phyloP scores from a whole-genome alignment of 495 filamentous ascomycete genomes.

The Aspergillus egyptiacus region DNA sequence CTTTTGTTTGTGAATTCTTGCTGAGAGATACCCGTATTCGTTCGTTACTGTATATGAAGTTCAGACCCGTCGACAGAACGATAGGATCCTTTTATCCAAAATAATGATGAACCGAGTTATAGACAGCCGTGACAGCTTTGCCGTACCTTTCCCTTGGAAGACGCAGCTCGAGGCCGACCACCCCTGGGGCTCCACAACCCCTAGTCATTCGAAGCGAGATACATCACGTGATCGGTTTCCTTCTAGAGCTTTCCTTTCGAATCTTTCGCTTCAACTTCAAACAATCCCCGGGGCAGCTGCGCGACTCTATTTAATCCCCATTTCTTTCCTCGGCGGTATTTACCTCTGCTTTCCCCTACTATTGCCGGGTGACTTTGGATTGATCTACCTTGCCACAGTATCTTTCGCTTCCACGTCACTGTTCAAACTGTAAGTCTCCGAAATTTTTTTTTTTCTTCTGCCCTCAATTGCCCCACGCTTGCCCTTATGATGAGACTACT shows the following conservation, averaged over 20 bases:
- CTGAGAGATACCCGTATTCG: constrained; percentile 23
- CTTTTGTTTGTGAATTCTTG: constrained; percentile 11
- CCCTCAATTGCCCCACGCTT: constrained; percentile 5
- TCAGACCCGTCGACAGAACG: too few species aligned
- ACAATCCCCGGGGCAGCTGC: not conserved
- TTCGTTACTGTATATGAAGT: constrained; percentile 16
- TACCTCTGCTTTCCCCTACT: constrained; percentile 7
- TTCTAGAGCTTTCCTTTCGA: constrained; percentile 46
- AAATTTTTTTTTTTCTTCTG: constrained; percentile 11
- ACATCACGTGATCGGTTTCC: constrained; percentile 1
- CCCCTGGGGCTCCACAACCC: too few species aligned
- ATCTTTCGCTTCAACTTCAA: constrained; percentile 15
- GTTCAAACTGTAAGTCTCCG: constrained; percentile 20
- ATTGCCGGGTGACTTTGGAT: constrained; percentile 13
- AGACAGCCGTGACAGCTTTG: too few species aligned
- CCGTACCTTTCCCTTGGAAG: not conserved
- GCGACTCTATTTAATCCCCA: constrained; percentile 5
- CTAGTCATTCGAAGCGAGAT: too few species aligned
- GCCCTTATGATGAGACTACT: constrained; percentile 40
- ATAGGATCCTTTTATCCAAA: too few species aligned
- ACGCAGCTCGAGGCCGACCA: too few species aligned
- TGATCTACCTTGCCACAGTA: constrained; percentile 24
- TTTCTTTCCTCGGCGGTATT: constrained; percentile 11
- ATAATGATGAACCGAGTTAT: too few species aligned
- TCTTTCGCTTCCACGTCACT: constrained; percentile 7